These are phyloP conservation scores for Conticribra guillardii DNA, from an alignment of 108 stramenopile species.

Conservation along the genomic window DNA sequence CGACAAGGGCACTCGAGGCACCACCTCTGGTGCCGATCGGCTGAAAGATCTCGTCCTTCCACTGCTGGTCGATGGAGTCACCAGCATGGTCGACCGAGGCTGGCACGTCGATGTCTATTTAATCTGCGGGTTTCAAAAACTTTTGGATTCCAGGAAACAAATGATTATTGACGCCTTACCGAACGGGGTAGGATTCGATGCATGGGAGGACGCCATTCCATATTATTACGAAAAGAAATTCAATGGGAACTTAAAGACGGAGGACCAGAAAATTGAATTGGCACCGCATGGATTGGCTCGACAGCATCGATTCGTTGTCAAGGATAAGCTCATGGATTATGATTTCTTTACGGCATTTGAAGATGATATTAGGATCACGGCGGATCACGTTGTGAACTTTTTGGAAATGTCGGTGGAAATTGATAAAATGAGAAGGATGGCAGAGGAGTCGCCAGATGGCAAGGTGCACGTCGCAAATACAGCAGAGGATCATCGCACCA, in stretches of 20 bases:
- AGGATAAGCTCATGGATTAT: slow-evolving; percentile 74
- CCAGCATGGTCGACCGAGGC: slow-evolving; percentile 57
- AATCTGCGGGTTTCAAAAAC: slow-evolving; percentile 42
- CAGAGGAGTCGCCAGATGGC: slow-evolving; percentile 48
- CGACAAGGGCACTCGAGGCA: slow-evolving; percentile 62
- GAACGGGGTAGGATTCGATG: slow-evolving; percentile 50
- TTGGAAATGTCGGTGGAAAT: slow-evolving; percentile 60
- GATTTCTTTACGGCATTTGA: slow-evolving; percentile 80
- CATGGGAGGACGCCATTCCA: slow-evolving; percentile 84
- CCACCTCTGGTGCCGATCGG: slow-evolving; percentile 69
- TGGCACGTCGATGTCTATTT: slow-evolving; percentile 53
- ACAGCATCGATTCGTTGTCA: slow-evolving; percentile 84
- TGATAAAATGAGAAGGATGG: slow-evolving; percentile 49
- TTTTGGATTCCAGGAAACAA: slow-evolving; percentile 32
- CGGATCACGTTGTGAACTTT: slow-evolving; percentile 72
- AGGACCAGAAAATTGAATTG: slow-evolving; percentile 33
- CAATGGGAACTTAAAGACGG: slow-evolving; percentile 27
- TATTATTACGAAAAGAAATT: slow-evolving; percentile 53
- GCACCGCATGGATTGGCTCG: slow-evolving; percentile 71
- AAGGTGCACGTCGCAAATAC: slow-evolving; percentile 31
- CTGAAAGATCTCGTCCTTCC: slow-evolving; percentile 69
- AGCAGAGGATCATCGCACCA: slow-evolving; percentile 26
- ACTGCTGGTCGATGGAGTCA: slow-evolving; percentile 62
- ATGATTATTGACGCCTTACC: slow-evolving; percentile 65
- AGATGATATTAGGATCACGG: slow-evolving; percentile 79